Percentiles rank a stretch among this genome's conserved stretches.
Conservation (phyloP, 306 rosid genomes). For the Morella rubra region DNA sequence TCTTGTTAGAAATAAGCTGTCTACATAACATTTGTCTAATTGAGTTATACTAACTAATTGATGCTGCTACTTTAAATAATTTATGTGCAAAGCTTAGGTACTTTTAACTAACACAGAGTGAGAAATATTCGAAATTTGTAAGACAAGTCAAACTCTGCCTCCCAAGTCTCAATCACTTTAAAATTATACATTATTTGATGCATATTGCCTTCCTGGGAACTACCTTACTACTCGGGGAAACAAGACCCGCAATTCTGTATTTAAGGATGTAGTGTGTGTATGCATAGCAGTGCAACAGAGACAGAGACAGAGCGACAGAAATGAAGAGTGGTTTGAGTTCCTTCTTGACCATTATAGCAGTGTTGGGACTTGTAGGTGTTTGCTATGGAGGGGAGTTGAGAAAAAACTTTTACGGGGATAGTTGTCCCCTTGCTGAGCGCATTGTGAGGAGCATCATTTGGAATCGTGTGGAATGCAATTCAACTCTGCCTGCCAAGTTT, state of each 20-base stretch:
- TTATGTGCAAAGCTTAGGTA: background rate
- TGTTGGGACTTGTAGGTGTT: too few relatives aligned
- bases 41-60: too few relatives aligned
- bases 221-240: background rate
- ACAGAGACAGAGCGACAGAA: too few relatives aligned
- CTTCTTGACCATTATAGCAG: too few relatives aligned
- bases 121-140: background rate
- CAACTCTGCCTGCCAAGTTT: conserved; percentile 38
- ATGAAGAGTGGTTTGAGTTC: too few relatives aligned
- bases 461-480: conserved; percentile 13
- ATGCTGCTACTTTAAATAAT: background rate
- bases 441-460: conserved; percentile 21
- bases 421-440: conserved; percentile 3
- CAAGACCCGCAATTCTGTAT: too few relatives aligned
- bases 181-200: background rate
- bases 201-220: background rate
- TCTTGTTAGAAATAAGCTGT: background rate
- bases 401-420: too few relatives aligned
- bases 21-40: background rate
- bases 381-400: too few relatives aligned
- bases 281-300: too few relatives aligned
- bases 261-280: too few relatives aligned
- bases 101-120: background rate
- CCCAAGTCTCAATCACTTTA: background rate
- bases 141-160: background rate